phyloP scores from a whole-genome alignment of 192 early-diverging fungal species.

The Podila clonocystis region DNA sequence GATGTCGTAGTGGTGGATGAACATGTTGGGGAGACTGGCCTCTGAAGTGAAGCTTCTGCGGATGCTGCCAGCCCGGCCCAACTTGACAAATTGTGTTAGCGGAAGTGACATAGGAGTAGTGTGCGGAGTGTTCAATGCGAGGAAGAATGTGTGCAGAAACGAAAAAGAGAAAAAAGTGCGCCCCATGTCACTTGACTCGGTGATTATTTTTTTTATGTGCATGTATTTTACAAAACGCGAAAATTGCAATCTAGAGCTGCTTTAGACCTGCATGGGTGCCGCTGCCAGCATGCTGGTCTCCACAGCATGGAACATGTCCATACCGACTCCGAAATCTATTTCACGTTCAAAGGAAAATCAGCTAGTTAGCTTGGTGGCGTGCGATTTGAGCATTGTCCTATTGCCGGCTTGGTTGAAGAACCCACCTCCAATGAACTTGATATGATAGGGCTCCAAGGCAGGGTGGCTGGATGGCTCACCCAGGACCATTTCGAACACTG shows the following conservation, averaged over 20 bases:
- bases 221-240: no score
- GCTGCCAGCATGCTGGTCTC: constrained; percentile 4
- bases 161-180: no score
- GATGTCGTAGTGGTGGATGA: constrained; percentile 89
- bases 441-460: constrained; percentile 38
- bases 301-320: constrained; percentile 43
- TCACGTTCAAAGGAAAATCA: not conserved
- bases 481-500: constrained; percentile 45
- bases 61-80: constrained; percentile 61
- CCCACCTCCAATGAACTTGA: constrained; percentile 47
- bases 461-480: constrained; percentile 33
- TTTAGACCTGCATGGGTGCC: not conserved
- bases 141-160: no score
- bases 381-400: no score
- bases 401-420: not conserved
- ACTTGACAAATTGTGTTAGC: constrained; percentile 53
- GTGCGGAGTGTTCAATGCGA: no score
- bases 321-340: constrained; percentile 38
- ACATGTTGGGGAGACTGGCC: constrained; percentile 62
- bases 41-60: constrained; percentile 82
- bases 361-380: no score
- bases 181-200: no score
- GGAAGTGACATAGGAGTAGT: no score
- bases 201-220: no score
- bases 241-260: no score